Base-by-base conservation (phyloP, 2,329 filamentous ascomycete species). In the Fusarium nurragi region DNA sequence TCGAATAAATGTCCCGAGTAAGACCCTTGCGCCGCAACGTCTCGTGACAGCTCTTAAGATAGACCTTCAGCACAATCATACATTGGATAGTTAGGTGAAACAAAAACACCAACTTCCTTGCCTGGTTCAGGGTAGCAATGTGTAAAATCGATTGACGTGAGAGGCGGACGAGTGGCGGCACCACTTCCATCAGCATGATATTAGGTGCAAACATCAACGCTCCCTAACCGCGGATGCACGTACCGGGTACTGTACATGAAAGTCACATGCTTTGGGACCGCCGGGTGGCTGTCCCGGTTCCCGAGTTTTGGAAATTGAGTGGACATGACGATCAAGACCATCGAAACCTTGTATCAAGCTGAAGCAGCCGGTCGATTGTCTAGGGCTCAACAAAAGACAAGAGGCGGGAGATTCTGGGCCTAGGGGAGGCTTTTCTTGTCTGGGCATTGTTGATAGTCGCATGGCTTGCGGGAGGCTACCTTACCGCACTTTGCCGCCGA, bases 251-350 rank as follows among this genome's bases (percentile, higher is more conserved):
- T 50, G 28, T 44, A 38, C 21, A 58, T 23, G 12, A 38, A 46
- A 63, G 38, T 66, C 64, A 64, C 64, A 66, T 66, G 64, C 40
- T 54, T 60, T 52, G 38, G 32, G 38, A 36, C 43, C 19, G 32
- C 52, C 54, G 57, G 67, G 67, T 69, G 67, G 67, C 67, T 70
- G 65, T 65, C 51, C 58, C 55, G 59, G 46, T 48, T 63, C 52
- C 59, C 54, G 62, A 54, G 50, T 40, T 59, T 58, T 66, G 47
- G 48, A 37, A 41, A 48, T 39, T 39, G 54, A 56, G 63, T 60
- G 63, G 63, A 50, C 54, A 51, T 53, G n/a, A 36, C 34, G 32
- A 46, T 22, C 19, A 51, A 59, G 63, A 51, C 52, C 49, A 60
- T 60, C 63, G 47, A 63, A 66, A 65, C 63, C 59, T 52, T 65